phyloP scores from a whole-genome alignment of 129 eudicot species.

The Flaveria brownii region DNA sequence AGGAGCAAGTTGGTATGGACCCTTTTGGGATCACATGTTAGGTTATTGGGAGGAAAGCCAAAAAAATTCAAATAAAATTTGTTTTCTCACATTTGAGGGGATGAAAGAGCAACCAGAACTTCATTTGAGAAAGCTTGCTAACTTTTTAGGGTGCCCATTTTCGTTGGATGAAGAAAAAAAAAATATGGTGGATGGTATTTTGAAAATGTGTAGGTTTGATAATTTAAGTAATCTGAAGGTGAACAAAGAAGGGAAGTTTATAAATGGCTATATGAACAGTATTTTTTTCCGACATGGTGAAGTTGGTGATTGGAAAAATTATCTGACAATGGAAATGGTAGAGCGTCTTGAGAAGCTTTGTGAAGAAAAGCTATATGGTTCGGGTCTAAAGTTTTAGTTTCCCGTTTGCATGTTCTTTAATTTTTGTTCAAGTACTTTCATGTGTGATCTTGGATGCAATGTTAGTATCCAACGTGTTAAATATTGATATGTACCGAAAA shows the following conservation, averaged over 20 bases:
- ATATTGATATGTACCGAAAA: no score
- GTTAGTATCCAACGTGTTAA: no score
- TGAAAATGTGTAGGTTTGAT: constrained; percentile 52
- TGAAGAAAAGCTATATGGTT: constrained; percentile 22
- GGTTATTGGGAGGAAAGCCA: constrained; percentile 39
- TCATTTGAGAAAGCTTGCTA: constrained; percentile 42
- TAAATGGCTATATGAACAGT: constrained; percentile 13
- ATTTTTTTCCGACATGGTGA: constrained; percentile 44
- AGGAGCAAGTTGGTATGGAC: constrained; percentile 47
- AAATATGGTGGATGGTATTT: constrained; percentile 37
- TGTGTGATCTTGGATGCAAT: no score
- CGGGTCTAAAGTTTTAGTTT: constrained; percentile 19
- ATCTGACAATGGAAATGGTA: constrained; percentile 40
- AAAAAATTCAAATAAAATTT: background rate
- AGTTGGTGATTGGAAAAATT: constrained; percentile 52
- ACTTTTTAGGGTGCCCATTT: constrained; percentile 54
- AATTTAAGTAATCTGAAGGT: constrained; percentile 49
- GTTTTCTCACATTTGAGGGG: constrained; percentile 51
- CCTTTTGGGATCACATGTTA: constrained; percentile 51
- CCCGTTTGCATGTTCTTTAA: background rate
- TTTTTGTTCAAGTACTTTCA: no score
- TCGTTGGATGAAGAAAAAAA: constrained; percentile 41
- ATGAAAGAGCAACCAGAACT: constrained; percentile 36
- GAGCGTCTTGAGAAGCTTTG: constrained; percentile 35
- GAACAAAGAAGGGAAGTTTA: constrained; percentile 48